Evolutionary conservation across 2,329 filamentous ascomycete genomes (phyloP), one percentile per base, ranked within the genome.

Genomic region (Hysterium pulicare): DNA sequence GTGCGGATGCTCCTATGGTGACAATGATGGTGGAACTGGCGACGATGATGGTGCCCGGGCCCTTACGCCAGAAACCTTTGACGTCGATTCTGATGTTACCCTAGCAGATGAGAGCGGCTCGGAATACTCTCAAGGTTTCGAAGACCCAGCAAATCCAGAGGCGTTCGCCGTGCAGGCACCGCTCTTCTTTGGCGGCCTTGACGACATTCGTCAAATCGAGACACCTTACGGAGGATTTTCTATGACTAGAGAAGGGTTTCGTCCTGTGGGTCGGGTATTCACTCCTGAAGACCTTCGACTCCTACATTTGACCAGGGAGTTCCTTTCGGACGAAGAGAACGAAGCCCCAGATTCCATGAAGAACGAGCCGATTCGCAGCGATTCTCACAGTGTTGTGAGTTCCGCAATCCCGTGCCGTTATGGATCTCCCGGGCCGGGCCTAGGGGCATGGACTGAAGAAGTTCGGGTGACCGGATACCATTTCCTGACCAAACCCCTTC

Each of bases 401-500:
- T 38, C 48, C 28, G 45, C 44, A 1, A 26, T 11, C 20, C 43
- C 38, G 32, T 57, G 49, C 37, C 50, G 46, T 2, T 46, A 36
- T 30, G 41, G 47, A 19, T 58, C 59, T 9, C 54, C 59, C 6
- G 54, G 51, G 24, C 57, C 58, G 1, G 57, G 55, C 8, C 39
- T 60, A 15, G 49, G 48, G 16, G 42, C 42, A 17, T 56, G 51
- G 51, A 28, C 37, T 22, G 42, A 38, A 22, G 40, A 41, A 10
- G 33, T 11, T n/a, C 11, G 26, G 15, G 42, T 37, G 35, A 17
- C 30, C 10, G 46, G 43, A 9, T 59, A 64, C 41, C 44, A 55
- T 33, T 62, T 64, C 24, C 34, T 50, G 3, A 49, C 34, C 11
- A 53, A 31, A 7, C 62, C 61, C 2, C 50, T 66, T 23, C 52